A percentile compares a stretch with the other conserved stretches of the same genome.
These are phyloP conservation scores for Neonectria coccinea DNA, from an alignment of 2,329 filamentous ascomycete genomes.

Conservation along the genomic window DNA sequence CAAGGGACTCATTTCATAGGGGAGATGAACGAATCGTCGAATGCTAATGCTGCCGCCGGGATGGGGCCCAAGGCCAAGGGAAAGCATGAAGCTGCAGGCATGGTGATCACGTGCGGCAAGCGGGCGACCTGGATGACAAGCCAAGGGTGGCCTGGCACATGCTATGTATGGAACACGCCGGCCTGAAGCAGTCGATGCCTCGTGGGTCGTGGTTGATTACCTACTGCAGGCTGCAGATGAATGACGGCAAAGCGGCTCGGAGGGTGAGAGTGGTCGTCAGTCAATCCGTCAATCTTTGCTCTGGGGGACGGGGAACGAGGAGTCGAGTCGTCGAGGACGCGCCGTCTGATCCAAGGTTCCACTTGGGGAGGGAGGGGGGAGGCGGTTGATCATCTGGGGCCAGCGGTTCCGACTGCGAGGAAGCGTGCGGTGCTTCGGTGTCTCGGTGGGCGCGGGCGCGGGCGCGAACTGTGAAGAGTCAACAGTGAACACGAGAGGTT, in stretches of 20 bases:
- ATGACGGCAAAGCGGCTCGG: neutral
- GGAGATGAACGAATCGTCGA: neutral
- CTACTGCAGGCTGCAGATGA: slow-evolving; percentile 1
- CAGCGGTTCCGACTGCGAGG: neutral
- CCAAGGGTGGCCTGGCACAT: slow-evolving; percentile 37
- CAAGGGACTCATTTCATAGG: neutral
- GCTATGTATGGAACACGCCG: slow-evolving; percentile 37
- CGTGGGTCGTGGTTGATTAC: slow-evolving; percentile 14
- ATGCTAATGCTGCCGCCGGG: neutral
- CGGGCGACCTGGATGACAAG: slow-evolving; percentile 20
- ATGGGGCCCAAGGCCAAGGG: neutral
- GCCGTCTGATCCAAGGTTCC: slow-evolving; percentile 7
- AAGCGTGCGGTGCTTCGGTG: neutral
- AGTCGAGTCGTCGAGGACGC: slow-evolving; percentile 9
- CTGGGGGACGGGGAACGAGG: slow-evolving; percentile 11
- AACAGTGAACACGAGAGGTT: neutral
- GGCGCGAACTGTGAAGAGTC: no score
- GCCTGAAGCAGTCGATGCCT: slow-evolving; percentile 33
- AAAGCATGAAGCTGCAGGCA: neutral
- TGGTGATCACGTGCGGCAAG: slow-evolving; percentile 1
- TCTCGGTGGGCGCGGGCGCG: neutral
- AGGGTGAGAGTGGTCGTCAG: no score
- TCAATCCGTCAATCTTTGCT: neutral
- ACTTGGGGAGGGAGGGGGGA: neutral
- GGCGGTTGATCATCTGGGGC: slow-evolving; percentile 22